Evolutionary conservation across 1,139 yeast genomes (phyloP).

Genomic region (Spencermartinsiella ligniputridi): DNA sequence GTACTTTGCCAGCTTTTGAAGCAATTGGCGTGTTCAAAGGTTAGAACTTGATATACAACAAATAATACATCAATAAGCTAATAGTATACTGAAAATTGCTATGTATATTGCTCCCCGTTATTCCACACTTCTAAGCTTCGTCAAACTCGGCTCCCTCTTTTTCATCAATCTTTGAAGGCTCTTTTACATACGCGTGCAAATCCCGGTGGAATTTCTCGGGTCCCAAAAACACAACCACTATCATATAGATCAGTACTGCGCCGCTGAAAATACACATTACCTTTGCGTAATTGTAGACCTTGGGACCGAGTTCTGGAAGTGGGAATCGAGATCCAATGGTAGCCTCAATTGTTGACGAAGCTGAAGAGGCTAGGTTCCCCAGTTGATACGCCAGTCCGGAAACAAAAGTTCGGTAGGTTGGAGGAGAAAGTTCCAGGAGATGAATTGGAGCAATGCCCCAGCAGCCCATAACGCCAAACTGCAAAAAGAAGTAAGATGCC

Average conservation of each 20-base stretch:
- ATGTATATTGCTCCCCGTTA: no score
- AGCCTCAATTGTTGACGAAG: conserved; percentile 54
- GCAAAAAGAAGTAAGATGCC: conserved; percentile 49
- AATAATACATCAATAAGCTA: no score
- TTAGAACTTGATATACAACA: no score
- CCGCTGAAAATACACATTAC: conserved; percentile 61
- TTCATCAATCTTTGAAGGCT: background rate
- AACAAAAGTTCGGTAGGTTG: conserved; percentile 49
- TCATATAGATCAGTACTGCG: conserved; percentile 49
- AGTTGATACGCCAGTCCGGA: conserved; percentile 53
- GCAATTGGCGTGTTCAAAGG: conserved; percentile 2
- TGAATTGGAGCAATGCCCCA: conserved; percentile 56
- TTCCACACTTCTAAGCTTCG: no score
- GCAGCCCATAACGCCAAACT: conserved; percentile 51
- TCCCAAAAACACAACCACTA: conserved; percentile 45
- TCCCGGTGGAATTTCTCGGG: conserved; percentile 39
- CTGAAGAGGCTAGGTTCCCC: conserved; percentile 57
- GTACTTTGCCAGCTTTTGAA: conserved; percentile 9
- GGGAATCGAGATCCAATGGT: conserved; percentile 50
- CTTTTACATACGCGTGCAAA: conserved; percentile 5
- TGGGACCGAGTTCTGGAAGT: conserved; percentile 24
- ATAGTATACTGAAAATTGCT: no score
- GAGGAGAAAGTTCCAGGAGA: conserved; percentile 52
- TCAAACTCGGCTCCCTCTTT: background rate
- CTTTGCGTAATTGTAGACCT: conserved; percentile 37